Evolutionary conservation across 495 filamentous ascomycete species (phyloP), one percentile per base, ranked within the genome.

Genomic region (Neurospora hispaniola): DNA sequence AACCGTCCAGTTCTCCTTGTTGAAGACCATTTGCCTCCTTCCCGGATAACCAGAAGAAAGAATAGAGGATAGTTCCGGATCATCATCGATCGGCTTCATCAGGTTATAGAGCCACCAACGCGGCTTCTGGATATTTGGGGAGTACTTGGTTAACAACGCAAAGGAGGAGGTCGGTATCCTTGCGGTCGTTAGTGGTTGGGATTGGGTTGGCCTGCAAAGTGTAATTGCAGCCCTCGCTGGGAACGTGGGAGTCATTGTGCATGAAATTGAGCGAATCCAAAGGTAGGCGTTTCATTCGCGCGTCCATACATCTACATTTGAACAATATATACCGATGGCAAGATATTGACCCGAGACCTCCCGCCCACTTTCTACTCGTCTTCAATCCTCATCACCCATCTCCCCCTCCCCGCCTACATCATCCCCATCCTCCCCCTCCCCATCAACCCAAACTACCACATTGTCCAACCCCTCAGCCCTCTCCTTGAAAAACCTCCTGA

Each of bases 391-490:
- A 38, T 66, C 54, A 14, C 54, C 54, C 11, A 66, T 31, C 7
- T 66, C 54, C 27, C 54, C 54, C 14, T 66, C 54, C 3, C 27
- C 54, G 3, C 54, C 27, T 2, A 14, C 54, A 38, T 71, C 69
- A 62, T 44, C 69, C 35, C 66, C 42, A 54, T 62, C 71, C 35
- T 41, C 39, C 42, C 31, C 73, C 69, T 68, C 73, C 71, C 79
- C 77, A 77, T 83, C 81, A 39, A 79, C 71, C 81, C 81, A 83
- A 54, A 82, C 74, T 10, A 83, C 80, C 41, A 82, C 73, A 73
- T 83, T 83, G n/a, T 10, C 42, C 23, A 76, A 77, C 68, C 59
- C 62, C 42, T 78, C 80, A 12, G 46, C 70, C 79, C 77, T 69
- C 44, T 74, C 74, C 69, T 20, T 66, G 48, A 83, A 83, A 42